phyloP scores from a whole-genome alignment of 2,329 filamentous ascomycete species.

The Sordariomycetes sp. region DNA sequence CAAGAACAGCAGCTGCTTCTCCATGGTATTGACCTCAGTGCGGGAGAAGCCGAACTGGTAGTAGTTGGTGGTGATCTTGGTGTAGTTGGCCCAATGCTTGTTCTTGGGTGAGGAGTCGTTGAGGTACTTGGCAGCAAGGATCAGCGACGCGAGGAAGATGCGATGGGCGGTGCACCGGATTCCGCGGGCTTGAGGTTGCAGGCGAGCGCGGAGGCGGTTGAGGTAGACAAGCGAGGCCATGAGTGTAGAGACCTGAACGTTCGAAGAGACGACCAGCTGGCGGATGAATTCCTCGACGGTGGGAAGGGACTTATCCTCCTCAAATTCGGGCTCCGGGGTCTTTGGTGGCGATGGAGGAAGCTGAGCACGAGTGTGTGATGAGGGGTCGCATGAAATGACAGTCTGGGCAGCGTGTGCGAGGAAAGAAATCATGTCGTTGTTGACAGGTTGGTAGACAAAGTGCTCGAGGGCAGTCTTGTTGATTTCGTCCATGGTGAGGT shows the following conservation, averaged over 20 bases:
- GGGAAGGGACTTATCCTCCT: conserved; percentile 52
- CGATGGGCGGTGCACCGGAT: conserved; percentile 94
- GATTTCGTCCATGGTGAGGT: conserved; percentile 42
- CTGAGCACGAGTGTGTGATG: conserved; percentile 18
- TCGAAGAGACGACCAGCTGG: conserved; percentile 82
- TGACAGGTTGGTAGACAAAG: conserved; percentile 71
- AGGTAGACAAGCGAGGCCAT: conserved; percentile 98
- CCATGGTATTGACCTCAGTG: conserved; percentile 98
- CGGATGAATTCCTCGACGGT: conserved; percentile 86
- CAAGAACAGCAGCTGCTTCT: conserved; percentile 93
- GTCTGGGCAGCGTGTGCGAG: conserved; percentile 65
- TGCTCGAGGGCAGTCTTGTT: conserved; percentile 71
- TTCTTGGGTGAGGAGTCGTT: conserved; percentile 99
- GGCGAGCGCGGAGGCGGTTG: conserved; percentile 67
- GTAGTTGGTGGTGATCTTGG: conserved; percentile 56
- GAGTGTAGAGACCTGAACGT: conserved; percentile 92
- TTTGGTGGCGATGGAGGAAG: conserved; percentile 40
- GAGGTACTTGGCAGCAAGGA: conserved; percentile 88
- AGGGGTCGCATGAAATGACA: conserved; percentile 70
- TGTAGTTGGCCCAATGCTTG: conserved; percentile 99
- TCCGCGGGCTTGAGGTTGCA: conserved; percentile 91
- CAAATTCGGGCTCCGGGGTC: conserved; percentile 29
- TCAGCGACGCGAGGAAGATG: conserved; percentile 87
- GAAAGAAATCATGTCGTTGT: conserved; percentile 67
- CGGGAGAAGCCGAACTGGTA: conserved; percentile 81